Conservation (phyloP, 2,329 filamentous ascomycete genomes). For the Verticillium longisporum region DNA sequence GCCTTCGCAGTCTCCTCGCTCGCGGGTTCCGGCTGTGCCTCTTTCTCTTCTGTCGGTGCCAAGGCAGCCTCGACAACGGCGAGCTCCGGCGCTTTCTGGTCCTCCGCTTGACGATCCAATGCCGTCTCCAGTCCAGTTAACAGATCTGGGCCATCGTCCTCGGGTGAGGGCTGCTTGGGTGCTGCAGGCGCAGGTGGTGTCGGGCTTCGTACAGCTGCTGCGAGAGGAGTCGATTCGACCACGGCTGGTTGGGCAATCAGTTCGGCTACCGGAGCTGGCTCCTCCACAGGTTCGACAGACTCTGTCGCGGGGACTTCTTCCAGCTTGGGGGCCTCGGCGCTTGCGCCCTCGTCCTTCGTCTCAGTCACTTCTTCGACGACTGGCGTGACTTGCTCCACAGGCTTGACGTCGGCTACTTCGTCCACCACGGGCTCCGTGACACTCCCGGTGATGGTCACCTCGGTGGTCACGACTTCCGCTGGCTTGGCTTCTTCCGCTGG, state of each 20-base stretch:
- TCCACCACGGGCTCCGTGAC: not conserved
- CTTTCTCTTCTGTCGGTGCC: not conserved
- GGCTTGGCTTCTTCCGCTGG: not conserved
- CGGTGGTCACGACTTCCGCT: not conserved
- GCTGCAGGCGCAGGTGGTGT: not conserved
- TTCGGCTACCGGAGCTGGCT: not conserved
- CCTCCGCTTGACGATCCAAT: slow-evolving; percentile 8
- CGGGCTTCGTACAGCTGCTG: not conserved
- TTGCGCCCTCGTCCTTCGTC: not conserved
- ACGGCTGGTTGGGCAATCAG: not conserved
- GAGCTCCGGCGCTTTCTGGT: not conserved
- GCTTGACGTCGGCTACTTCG: not conserved
- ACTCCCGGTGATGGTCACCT: not conserved
- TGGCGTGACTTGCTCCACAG: not conserved
- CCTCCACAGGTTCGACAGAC: not conserved
- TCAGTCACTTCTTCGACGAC: not conserved
- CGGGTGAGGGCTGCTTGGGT: not conserved
- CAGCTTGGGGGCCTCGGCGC: not conserved
- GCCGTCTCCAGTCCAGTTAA: slow-evolving; percentile 11
- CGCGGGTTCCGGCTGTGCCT: not conserved
- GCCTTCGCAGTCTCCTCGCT: not conserved
- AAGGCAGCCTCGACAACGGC: not conserved
- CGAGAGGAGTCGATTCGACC: not conserved
- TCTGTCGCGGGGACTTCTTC: not conserved
- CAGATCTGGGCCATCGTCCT: slow-evolving; percentile 10